Conservation (phyloP, 352 stramenopile genomes). For the Thraustochytrium striatum region DNA sequence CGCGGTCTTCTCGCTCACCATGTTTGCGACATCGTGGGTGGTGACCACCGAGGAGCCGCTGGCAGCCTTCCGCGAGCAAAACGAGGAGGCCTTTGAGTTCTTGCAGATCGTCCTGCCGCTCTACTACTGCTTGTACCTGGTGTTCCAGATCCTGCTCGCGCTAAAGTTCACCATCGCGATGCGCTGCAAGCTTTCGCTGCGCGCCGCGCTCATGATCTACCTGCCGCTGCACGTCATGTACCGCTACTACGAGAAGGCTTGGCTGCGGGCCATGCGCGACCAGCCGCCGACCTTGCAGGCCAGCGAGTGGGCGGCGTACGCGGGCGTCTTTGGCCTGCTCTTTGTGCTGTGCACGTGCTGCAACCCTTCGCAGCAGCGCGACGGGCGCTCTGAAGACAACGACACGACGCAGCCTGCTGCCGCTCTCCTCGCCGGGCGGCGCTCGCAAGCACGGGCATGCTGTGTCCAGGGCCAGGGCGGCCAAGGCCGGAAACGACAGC, state of each 20-base stretch:
- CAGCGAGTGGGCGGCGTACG: constrained; percentile 7
- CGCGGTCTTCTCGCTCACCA: constrained; percentile 2
- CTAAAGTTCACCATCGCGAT: neutral
- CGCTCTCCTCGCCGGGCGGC: neutral
- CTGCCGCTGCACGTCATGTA: neutral
- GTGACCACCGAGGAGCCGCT: neutral
- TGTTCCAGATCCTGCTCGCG: constrained; percentile 15
- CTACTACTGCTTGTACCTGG: constrained; percentile 18
- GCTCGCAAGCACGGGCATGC: neutral
- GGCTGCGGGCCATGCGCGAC: constrained; percentile 33
- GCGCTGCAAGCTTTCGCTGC: constrained; percentile 4
- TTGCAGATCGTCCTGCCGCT: constrained; percentile 29
- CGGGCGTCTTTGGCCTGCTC: neutral
- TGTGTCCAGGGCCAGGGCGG: neutral
- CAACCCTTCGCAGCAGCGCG: neutral
- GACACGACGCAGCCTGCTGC: neutral
- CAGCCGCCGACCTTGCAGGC: neutral
- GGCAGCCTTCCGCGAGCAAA: constrained; percentile 12
- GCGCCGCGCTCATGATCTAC: neutral
- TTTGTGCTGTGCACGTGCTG: constrained; percentile 40
- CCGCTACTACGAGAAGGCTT: constrained; percentile 2
- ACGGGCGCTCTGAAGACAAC: neutral
- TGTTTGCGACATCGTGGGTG: constrained; percentile 15
- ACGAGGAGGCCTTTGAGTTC: constrained; percentile 36
- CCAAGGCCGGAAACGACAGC: constrained; percentile 1